Conservation (phyloP, 2,329 filamentous ascomycete species). For the Davidsoniella virescens region DNA sequence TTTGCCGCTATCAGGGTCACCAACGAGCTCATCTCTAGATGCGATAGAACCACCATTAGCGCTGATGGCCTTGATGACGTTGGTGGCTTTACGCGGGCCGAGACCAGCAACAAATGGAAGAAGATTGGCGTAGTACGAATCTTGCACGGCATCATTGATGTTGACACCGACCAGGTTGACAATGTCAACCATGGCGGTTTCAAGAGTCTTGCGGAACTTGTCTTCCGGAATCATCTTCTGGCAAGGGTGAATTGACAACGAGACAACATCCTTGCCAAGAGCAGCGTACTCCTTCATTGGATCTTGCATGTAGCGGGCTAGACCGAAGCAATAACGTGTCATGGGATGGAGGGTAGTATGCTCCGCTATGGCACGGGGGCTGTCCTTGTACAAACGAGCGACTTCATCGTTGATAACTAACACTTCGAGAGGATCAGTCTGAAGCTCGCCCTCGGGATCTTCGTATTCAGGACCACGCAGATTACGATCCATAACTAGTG, state of each 20-base stretch:
- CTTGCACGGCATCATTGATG: constrained; percentile 76
- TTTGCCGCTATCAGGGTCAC: constrained; percentile 66
- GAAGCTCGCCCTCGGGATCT: constrained; percentile 59
- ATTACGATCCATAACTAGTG: constrained; percentile 60
- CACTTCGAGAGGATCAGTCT: constrained; percentile 69
- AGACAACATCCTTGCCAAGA: constrained; percentile 72
- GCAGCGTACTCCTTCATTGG: constrained; percentile 94
- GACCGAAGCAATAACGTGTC: constrained; percentile 73
- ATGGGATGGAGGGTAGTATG: constrained; percentile 67
- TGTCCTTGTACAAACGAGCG: constrained; percentile 89
- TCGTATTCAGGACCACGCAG: constrained; percentile 70
- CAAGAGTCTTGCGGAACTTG: constrained; percentile 69
- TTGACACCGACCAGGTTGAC: constrained; percentile 94
- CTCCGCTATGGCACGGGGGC: constrained; percentile 59
- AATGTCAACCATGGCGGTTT: constrained; percentile 97
- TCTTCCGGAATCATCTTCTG: constrained; percentile 81
- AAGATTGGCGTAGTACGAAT: constrained; percentile 69
- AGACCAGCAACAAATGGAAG: constrained; percentile 83
- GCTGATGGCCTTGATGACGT: constrained; percentile 58
- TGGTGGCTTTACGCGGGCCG: constrained; percentile 81
- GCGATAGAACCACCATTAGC: constrained; percentile 75
- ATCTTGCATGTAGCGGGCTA: constrained; percentile 86
- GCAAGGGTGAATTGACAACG: constrained; percentile 75
- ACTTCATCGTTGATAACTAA: constrained; percentile 93
- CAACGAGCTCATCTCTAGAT: constrained; percentile 74